Base-by-base conservation (phyloP, 345 rosid species). In the Carallia pectinifolia region DNA sequence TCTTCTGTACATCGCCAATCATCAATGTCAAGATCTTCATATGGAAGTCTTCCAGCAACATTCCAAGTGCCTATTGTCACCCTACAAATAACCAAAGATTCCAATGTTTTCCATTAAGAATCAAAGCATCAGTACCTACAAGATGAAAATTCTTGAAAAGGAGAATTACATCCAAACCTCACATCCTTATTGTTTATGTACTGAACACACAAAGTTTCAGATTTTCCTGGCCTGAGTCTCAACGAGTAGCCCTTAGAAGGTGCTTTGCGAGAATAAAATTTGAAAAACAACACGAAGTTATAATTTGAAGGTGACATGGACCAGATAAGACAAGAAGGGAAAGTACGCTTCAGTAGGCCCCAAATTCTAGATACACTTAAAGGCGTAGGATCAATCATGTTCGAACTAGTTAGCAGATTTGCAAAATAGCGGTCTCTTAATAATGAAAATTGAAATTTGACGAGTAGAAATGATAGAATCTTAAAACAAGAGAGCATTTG, bases 1-100 rank as follows among this genome's bases (percentile, higher is more conserved):
- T 88, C 93, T 63, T 87, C 81, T 10, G 93, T 84, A 68, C 85
- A 84, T 68, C 92, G 97, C 98, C 98, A 96, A 47, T 90, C 94
- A 53, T 90, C 91, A 58, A 90, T 88, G 19, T 90, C 85, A 55
- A 89, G 91, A 84, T 86, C 89, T 60, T 88, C 91, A 58, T 71
- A 7, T 9, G 99, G 99, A 71, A 56, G 62, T 84, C 79, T 89
- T 17, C 99, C 99, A 72, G 97, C 98, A 77, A 96, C 99, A 74
- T 96, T 96, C 99, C 99, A 96, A 56, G 98, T 88, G 63, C 93
- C 90, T 65, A 96, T 72, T 47, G 85, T 84, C 53, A 96, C 89
- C 87, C 99, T 96, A 65, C 64, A 65, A 53, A 71, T 33, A 69
- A 19, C 23, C 38, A 65, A 53, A 71, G 30, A 34, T 27, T 67